Conservation (phyloP, 208 protist genomes). For the Angomonas ambiguus region DNA sequence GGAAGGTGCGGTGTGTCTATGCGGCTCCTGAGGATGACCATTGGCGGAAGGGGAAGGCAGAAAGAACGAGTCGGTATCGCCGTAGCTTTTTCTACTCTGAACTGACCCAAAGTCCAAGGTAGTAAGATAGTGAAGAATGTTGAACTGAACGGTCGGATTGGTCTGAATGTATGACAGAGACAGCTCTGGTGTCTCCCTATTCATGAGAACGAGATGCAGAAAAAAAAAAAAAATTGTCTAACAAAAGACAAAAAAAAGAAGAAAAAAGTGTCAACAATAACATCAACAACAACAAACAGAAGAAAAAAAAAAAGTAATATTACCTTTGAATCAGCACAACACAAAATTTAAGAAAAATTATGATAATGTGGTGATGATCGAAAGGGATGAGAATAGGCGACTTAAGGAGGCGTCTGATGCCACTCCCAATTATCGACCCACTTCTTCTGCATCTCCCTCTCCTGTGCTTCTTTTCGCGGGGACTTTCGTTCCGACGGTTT, state of each 20-base stretch:
- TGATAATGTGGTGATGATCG: neutral
- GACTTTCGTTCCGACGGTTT: neutral
- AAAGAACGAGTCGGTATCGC: neutral
- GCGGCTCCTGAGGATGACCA: neutral
- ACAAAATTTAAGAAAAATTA: too few species aligned
- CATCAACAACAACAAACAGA: neutral
- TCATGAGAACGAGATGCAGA: neutral
- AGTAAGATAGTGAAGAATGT: neutral
- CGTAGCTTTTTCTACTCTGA: neutral
- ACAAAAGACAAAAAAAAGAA: neutral
- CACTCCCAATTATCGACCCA: slow-evolving; percentile 1
- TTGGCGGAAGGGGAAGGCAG: neutral
- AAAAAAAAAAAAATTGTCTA: neutral
- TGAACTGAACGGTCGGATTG: neutral
- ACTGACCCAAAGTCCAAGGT: neutral
- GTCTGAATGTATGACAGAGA: neutral
- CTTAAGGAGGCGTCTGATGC: neutral
- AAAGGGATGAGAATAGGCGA: neutral
- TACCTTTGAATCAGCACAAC: neutral
- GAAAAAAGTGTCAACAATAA: neutral
- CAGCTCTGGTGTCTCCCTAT: neutral
- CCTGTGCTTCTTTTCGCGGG: neutral
- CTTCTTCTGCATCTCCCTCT: neutral
- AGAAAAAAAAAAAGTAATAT: neutral
- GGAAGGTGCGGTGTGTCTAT: neutral